Evolutionary conservation across 495 filamentous ascomycete genomes (phyloP).

Genomic region (Aspergillus cavernicola): DNA sequence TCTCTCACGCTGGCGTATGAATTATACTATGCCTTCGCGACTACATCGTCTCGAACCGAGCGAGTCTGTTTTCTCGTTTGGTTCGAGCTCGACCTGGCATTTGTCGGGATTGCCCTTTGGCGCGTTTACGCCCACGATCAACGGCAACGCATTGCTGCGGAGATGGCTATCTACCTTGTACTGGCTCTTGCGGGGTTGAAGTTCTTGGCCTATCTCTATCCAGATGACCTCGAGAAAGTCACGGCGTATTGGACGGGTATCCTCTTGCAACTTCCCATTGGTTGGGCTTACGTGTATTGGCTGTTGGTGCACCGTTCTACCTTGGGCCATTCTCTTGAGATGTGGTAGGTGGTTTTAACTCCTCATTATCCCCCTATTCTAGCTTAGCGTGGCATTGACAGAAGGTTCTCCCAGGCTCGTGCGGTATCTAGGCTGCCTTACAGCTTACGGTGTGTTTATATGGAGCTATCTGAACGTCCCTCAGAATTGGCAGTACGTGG

Average conservation of each 20-base stretch:
- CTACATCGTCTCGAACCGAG: constrained; percentile 11
- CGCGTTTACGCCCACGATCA: constrained; percentile 2
- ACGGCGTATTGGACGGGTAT: constrained; percentile 23
- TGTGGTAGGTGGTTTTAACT: constrained; percentile 16
- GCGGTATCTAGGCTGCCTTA: constrained; percentile 18
- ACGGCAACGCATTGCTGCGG: neutral
- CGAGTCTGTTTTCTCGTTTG: constrained; percentile 13
- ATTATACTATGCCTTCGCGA: constrained; percentile 17
- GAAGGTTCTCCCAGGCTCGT: constrained; percentile 8
- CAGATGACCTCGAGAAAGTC: constrained; percentile 18
- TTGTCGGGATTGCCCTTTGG: constrained; percentile 5
- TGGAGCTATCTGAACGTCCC: constrained; percentile 21
- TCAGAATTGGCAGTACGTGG: constrained; percentile 21
- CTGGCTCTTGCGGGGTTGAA: constrained; percentile 7
- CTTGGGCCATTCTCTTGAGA: constrained; percentile 16
- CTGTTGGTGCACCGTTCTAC: constrained; percentile 9
- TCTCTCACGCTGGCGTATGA: constrained; percentile 21
- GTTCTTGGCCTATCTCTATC: constrained; percentile 1
- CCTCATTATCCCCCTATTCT: neutral
- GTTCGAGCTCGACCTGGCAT: constrained; percentile 17
- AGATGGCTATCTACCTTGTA: constrained; percentile 7
- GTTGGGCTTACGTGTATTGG: constrained; percentile 15
- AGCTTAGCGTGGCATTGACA: neutral
- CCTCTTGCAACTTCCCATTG: constrained; percentile 17
- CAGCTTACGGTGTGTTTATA: constrained; percentile 21